Evolutionary conservation across 371 early-diverging fungal species (phyloP).

Genomic region (Apophysomyces trapeziformis): DNA sequence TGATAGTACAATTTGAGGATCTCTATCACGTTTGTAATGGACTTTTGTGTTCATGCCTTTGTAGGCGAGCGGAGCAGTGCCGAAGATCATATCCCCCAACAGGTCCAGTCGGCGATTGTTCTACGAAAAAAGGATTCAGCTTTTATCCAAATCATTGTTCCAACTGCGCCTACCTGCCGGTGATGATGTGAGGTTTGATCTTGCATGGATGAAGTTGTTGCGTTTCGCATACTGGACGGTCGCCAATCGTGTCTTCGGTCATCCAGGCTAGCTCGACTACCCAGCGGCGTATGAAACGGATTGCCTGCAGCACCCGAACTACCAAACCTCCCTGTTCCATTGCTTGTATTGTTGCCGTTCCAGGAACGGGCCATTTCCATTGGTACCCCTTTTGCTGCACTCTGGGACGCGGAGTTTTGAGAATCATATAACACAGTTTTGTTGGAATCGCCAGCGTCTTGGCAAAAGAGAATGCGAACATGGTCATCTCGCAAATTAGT

Average conservation of each 20-base stretch:
- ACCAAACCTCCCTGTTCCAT: constrained; percentile 1
- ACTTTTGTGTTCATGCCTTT: constrained; percentile 73
- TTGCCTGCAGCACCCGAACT: constrained; percentile 1
- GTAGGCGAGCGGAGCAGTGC: constrained; percentile 68
- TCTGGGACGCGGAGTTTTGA: constrained; percentile 21
- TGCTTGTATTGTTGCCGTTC: constrained; percentile 27
- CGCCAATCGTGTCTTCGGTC: constrained; percentile 37
- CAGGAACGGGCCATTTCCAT: constrained; percentile 40
- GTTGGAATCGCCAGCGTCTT: constrained; percentile 47
- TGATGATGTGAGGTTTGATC: constrained; percentile 26
- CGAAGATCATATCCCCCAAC: constrained; percentile 70
- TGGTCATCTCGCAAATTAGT: constrained; percentile 33
- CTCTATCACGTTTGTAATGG: constrained; percentile 59
- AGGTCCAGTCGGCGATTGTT: constrained; percentile 49
- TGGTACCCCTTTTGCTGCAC: constrained; percentile 16
- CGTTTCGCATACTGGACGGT: constrained; percentile 37
- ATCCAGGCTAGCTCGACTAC: constrained; percentile 29
- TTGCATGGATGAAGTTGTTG: constrained; percentile 30
- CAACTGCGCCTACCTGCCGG: constrained; percentile 22
- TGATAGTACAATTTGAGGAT: constrained; percentile 64
- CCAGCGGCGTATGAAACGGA: constrained; percentile 10
- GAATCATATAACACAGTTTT: constrained; percentile 52
- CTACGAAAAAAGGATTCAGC: constrained; percentile 19
- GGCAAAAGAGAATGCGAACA: constrained; percentile 45
- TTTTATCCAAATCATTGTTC: constrained; percentile 1